Percentiles rank a stretch among this genome's conserved stretches.
phyloP scores from a whole-genome alignment of 2,329 filamentous ascomycete species.

The Phialemonium atrogriseum region DNA sequence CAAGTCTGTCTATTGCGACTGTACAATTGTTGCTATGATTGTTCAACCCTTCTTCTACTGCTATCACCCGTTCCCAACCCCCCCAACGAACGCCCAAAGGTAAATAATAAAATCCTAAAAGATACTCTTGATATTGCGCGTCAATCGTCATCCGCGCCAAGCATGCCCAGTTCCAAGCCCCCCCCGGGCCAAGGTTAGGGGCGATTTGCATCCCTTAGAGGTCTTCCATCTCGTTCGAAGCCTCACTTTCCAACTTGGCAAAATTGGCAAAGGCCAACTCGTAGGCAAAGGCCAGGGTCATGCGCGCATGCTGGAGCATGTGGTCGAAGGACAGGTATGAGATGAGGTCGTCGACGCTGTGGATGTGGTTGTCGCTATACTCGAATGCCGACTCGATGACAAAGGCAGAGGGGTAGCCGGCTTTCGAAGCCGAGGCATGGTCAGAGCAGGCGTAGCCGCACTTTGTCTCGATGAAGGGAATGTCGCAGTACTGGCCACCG shows the following conservation, averaged over 20 bases:
- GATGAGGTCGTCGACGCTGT: conserved; percentile 64
- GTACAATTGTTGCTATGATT: too few relatives aligned
- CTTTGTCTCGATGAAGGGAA: conserved; percentile 43
- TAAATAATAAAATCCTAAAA: too few relatives aligned
- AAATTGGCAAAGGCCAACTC: conserved; percentile 33
- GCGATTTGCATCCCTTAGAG: too few relatives aligned
- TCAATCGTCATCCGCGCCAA: too few relatives aligned
- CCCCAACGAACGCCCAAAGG: too few relatives aligned
- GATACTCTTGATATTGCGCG: too few relatives aligned
- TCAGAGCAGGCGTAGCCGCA: conserved; percentile 58
- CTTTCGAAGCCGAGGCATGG: conserved; percentile 57
- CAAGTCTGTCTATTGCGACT: too few relatives aligned
- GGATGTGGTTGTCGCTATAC: conserved; percentile 60
- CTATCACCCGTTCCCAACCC: too few relatives aligned
- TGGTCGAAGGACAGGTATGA: conserved; percentile 60
- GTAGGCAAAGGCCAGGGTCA: conserved; percentile 38
- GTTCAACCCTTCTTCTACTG: too few relatives aligned
- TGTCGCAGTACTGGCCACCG: conserved; percentile 67
- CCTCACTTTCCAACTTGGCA: conserved; percentile 17
- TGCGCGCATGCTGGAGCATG: conserved; percentile 54
- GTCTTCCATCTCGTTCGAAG: conserved; percentile 11
- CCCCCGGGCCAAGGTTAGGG: too few relatives aligned
- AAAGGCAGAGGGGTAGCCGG: conserved; percentile 57
- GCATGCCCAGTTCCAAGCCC: too few relatives aligned
- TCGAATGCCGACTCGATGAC: conserved; percentile 55